Base-by-base conservation (phyloP, 1,284 basidiomycete genomes). In the Austropuccinia psidii region DNA sequence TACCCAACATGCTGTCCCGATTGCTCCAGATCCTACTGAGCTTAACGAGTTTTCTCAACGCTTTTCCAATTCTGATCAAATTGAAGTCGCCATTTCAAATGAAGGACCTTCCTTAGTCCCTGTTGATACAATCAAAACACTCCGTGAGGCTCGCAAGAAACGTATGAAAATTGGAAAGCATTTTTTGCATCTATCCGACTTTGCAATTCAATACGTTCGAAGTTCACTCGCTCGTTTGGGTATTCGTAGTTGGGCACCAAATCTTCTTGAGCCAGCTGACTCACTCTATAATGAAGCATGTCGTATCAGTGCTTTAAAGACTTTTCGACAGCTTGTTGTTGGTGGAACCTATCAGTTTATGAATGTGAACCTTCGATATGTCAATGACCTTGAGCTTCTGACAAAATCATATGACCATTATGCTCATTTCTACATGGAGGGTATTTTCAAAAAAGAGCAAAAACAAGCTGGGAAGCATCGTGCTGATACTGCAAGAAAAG, bases 301-400 rank as follows among this genome's bases (percentile, higher is more conserved):
- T 45, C n/a, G 31, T 2, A 50, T 52, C 19, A 27, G 45, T 50
- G 62, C 62, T 6, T 35, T 65, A 27, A 35, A 3, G 6, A 65
- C 41, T 24, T 65, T 65, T 31, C 62, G 45, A 7, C 45, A 65
- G n/a, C n/a, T n/a, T n/a, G n/a, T n/a, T n/a, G 66, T 39, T 17
- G 27, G 9, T 21, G 29, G 27, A n/a, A 52, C 39, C 13, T 69
- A 54, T 41, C 8, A 8, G 1, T 69, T 29, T 39, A 69, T 57
- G 66, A 41, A 27, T 15, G 41, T 69, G 31, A 69, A 69, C 52
- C 4, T 27, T 4, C 8, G 6, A 2, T 69, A 27, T 24, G 31
- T 43, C 1, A 54, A 69, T 8, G 24, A 69, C 31, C 9, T 69
- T 4, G 27, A 27, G n/a, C 41, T 69, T 8, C 49, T 69, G 8